A percentile compares a stretch with the other conserved stretches of the same genome.
Evolutionary conservation across 1,284 basidiomycete species (phyloP).

Genomic region (Rhodotorula sp.): DNA sequence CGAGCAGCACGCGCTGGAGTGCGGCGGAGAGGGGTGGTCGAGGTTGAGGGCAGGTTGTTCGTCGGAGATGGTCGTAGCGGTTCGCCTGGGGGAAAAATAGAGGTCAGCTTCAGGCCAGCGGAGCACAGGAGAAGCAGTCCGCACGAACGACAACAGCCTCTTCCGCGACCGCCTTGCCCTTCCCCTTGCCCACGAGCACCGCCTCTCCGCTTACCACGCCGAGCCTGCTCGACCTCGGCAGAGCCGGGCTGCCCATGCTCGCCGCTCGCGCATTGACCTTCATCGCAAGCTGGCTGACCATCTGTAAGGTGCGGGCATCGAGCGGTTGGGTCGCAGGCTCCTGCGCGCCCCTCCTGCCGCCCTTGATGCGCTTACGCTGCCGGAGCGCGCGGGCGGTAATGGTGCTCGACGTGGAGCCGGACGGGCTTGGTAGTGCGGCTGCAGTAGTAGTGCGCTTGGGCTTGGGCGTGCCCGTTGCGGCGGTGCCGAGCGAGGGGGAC

Average conservation of each 20-base stretch:
- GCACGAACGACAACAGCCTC: background rate
- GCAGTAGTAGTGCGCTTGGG: constrained; percentile 15
- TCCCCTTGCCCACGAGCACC: background rate
- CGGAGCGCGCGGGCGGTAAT: constrained; percentile 1
- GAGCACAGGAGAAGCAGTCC: background rate
- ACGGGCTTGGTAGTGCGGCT: constrained; percentile 17
- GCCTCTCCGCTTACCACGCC: no score
- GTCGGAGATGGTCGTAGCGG: constrained; percentile 5
- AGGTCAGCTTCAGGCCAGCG: background rate
- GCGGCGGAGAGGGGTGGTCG: constrained; percentile 3
- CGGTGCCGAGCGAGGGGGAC: constrained; percentile 12
- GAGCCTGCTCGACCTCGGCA: background rate
- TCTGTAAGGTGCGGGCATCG: constrained; percentile 16
- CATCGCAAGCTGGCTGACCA: constrained; percentile 16
- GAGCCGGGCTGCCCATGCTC: background rate
- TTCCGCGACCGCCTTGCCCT: background rate
- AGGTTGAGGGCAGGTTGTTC: background rate
- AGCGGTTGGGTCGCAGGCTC: constrained; percentile 14
- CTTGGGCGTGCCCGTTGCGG: background rate
- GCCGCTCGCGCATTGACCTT: constrained; percentile 15
- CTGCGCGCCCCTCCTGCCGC: background rate
- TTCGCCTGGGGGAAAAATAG: background rate
- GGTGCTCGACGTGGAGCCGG: background rate
- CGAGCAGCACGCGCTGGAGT: background rate
- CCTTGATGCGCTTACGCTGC: constrained; percentile 15